Percentiles rank a stretch among this genome's conserved stretches.
phyloP scores from a whole-genome alignment of 257 asterid species.

The Solanum dulcamara region DNA sequence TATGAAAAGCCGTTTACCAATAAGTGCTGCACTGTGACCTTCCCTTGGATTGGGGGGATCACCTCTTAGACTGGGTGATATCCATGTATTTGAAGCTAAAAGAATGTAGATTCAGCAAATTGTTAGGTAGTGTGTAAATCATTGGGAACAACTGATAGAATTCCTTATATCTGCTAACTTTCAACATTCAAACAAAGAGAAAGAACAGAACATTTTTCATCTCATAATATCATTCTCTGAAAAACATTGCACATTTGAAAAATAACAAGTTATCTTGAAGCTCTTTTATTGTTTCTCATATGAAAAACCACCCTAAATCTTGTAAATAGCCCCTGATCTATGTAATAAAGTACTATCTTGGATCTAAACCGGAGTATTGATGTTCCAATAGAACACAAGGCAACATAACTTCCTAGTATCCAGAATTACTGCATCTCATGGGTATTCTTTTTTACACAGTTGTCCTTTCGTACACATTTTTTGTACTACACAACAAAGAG shows the following conservation, averaged over 20 bases:
- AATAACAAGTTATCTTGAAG: neutral
- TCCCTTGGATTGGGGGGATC: slow-evolving; percentile 92
- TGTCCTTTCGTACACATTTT: neutral
- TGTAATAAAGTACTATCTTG: neutral
- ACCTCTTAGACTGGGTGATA: slow-evolving; percentile 72
- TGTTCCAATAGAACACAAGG: neutral
- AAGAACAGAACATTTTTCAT: neutral
- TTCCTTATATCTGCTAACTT: neutral
- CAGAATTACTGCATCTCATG: neutral
- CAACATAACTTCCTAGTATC: neutral
- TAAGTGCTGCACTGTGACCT: slow-evolving; percentile 94
- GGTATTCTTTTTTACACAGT: neutral
- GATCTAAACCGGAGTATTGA: neutral
- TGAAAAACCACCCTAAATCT: neutral
- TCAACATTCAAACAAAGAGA: neutral
- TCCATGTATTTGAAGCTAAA: slow-evolving; percentile 77
- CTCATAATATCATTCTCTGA: neutral
- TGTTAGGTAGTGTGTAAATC: neutral
- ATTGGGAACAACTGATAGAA: neutral
- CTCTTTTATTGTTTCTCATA: neutral
- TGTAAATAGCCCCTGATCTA: neutral
- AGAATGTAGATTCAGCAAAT: neutral
- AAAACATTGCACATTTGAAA: neutral
- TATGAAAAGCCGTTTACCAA: slow-evolving; percentile 82
- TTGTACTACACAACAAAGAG: neutral